A percentile compares a stretch with the other conserved stretches of the same genome.
phyloP scores from a whole-genome alignment of 2,329 filamentous ascomycete genomes.

The Phaeosphaeriaceae sp. region DNA sequence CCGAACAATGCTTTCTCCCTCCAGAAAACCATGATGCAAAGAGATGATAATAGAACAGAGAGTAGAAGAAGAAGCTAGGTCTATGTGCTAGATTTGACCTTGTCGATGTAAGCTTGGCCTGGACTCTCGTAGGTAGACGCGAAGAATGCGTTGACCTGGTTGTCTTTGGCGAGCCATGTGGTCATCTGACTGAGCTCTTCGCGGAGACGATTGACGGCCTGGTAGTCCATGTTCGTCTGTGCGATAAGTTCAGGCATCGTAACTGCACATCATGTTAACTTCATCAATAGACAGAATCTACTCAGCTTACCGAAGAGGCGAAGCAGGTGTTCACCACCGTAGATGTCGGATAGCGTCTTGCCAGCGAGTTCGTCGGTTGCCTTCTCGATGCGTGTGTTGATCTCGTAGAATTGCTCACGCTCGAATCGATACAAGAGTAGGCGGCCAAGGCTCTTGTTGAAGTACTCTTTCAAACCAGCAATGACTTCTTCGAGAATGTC shows the following conservation, averaged over 20 bases:
- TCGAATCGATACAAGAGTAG: constrained; percentile 95
- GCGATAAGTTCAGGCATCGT: constrained; percentile 91
- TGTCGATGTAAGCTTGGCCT: constrained; percentile 74
- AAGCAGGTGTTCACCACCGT: constrained; percentile 90
- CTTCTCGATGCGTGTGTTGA: constrained; percentile 73
- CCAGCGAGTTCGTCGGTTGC: constrained; percentile 68
- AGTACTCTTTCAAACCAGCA: constrained; percentile 87
- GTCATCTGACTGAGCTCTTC: constrained; percentile 90
- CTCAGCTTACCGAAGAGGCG: constrained; percentile 78
- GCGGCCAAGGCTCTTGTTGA: constrained; percentile 86
- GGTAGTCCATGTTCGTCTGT: constrained; percentile 97
- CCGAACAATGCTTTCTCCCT: not conserved
- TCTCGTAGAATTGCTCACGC: constrained; percentile 82
- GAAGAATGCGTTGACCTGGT: constrained; percentile 78
- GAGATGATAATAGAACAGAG: constrained; percentile 14
- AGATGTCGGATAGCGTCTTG: constrained; percentile 79
- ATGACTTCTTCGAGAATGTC: constrained; percentile 92
- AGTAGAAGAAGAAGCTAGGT: not conserved
- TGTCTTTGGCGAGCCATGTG: constrained; percentile 75
- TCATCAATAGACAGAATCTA: not conserved
- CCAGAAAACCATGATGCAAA: constrained; percentile 10
- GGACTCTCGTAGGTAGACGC: constrained; percentile 76
- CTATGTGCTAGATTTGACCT: constrained; percentile 56
- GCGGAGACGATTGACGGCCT: constrained; percentile 84
- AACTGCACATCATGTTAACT: constrained; percentile 60